A percentile compares a stretch with the other conserved stretches of the same genome.
Conservation (phyloP, 176 grass and related monocot species). For the Aegilops sharonensis region DNA sequence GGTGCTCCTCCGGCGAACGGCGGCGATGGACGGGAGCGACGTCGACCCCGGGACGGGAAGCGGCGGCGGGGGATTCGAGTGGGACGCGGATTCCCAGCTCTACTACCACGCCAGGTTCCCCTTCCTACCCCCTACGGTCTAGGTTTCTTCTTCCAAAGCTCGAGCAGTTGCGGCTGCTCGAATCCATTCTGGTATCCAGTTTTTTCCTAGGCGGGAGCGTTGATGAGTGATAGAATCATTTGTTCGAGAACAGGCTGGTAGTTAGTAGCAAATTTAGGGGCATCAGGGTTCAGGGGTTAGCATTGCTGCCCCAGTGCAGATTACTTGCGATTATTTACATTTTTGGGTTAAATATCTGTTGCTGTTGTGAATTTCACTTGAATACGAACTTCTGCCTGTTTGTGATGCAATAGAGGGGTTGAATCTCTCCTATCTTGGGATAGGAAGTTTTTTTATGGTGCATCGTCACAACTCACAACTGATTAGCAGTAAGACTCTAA, state of each 20-base stretch:
- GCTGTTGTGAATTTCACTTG: neutral
- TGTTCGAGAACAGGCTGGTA: neutral
- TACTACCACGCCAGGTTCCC: slow-evolving; percentile 65
- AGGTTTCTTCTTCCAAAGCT: neutral
- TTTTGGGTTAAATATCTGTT: neutral
- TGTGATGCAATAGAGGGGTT: neutral
- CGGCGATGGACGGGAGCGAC: slow-evolving; percentile 26
- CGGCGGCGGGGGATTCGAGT: slow-evolving; percentile 38
- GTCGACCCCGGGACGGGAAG: neutral
- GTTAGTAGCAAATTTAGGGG: neutral
- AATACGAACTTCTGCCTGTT: neutral
- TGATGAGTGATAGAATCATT: neutral
- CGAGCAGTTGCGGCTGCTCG: neutral
- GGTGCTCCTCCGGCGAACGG: slow-evolving; percentile 11
- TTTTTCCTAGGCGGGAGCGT: neutral
- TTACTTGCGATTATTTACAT: neutral
- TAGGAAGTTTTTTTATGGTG: neutral
- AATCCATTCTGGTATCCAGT: neutral
- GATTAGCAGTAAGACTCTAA: neutral
- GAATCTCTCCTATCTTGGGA: neutral
- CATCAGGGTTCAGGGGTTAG: neutral
- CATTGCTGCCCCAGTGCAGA: neutral
- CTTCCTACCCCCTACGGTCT: neutral
- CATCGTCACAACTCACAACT: neutral
- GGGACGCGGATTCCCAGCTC: slow-evolving; percentile 66